Base-by-base conservation (phyloP, 202 grass and related monocot species). In the Miscanthus sacchariflorus region DNA sequence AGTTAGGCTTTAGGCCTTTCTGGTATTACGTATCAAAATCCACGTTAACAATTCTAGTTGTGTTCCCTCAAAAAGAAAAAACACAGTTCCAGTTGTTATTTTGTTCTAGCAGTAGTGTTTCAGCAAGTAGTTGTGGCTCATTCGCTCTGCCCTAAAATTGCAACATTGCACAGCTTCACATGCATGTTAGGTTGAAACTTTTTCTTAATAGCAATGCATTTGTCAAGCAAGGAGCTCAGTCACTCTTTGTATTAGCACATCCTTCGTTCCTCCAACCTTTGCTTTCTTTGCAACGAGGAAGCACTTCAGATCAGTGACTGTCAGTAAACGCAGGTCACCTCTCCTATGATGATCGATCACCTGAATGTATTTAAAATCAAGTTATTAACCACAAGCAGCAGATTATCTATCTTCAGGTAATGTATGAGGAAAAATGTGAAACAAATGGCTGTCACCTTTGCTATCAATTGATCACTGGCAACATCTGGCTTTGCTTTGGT, bases 221-320 rank as follows among this genome's bases (percentile, higher is more conserved):
- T 81, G 79, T 93, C 82, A 93, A 81, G 81, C 85, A 91, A 98
- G 86, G 65, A 98, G 87, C 68, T 72, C 80, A 45, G 28, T 81
- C 44, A 81, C 82, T 87, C 96, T 91, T 38, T 87, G 76, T 72
- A 94, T 65, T 80, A 98, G 90, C 43, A 93, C 89, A 66, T 93
- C 92, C 84, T 98, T 95, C 89, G 87, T 87, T 83, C 96, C 93
- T 77, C 93, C 86, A 88, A 98, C 92, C 74, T 95, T 95, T 67
- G 86, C 90, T 52, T 90, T 95, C 81, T 88, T 98, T 46, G 72
- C 71, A 69, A 82, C 27, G 11, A 98, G 91, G 85, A 98, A 98
- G 54, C 87, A 91, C 81, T 95, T 95, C 40, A 98, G 76, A 69
- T 98, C 93, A 67, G 77, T 82, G 33, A 95, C 78, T 12, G 90